phyloP scores from a whole-genome alignment of 2,329 filamentous ascomycete genomes.

The Epichloe typhina region DNA sequence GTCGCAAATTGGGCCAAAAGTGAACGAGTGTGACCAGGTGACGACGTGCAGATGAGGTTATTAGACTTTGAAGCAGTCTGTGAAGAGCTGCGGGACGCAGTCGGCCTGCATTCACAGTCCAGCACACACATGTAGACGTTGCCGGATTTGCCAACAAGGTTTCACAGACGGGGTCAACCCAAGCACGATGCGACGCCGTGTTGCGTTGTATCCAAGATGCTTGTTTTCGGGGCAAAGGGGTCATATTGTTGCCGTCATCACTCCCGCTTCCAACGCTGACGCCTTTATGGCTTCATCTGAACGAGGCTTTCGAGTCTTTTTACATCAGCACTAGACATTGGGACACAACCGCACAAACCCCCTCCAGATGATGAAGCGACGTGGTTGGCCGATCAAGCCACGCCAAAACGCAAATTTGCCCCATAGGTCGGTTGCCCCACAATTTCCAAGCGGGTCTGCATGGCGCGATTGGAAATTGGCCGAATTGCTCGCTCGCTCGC shows the following conservation, averaged over 20 bases:
- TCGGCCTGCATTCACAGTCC: neutral
- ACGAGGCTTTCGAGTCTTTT: too few species aligned
- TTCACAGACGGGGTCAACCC: neutral
- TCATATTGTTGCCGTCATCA: neutral
- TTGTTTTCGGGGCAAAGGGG: slow-evolving; percentile 5
- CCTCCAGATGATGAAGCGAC: too few species aligned
- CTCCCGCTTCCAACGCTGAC: neutral
- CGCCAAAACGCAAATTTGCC: neutral
- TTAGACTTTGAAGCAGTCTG: too few species aligned
- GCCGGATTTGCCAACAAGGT: neutral
- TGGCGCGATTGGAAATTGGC: neutral
- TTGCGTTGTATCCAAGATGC: neutral
- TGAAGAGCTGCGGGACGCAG: neutral
- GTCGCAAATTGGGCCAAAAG: neutral
- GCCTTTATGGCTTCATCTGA: too few species aligned
- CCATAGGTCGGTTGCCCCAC: neutral
- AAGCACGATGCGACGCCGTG: slow-evolving; percentile 1
- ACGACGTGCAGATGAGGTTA: neutral
- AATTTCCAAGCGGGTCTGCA: neutral
- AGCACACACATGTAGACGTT: neutral
- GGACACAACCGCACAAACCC: too few species aligned
- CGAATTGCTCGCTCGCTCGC: neutral
- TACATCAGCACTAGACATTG: too few species aligned
- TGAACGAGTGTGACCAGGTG: neutral
- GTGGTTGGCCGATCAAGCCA: neutral